A percentile compares a stretch with the other conserved stretches of the same genome.
These are phyloP conservation scores for Hypoxylon lenormandii DNA, from an alignment of 495 filamentous ascomycete genomes.

Conservation along the genomic window DNA sequence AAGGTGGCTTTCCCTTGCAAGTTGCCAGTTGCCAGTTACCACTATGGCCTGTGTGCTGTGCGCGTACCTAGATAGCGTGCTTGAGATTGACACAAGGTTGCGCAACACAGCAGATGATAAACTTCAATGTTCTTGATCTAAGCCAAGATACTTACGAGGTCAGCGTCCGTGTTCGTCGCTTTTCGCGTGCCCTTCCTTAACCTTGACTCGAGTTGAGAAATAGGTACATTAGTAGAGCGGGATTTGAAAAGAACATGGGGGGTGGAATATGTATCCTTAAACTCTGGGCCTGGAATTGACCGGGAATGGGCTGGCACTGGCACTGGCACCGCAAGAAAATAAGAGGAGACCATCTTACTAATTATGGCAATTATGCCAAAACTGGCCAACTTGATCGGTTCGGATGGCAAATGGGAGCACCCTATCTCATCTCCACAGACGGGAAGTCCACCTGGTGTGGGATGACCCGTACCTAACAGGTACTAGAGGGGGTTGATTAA, in stretches of 20 bases:
- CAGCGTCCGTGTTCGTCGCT: constrained; percentile 17
- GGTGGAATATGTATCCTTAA: constrained; percentile 44
- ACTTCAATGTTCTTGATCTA: constrained; percentile 18
- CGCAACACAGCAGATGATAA: constrained; percentile 36
- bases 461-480: constrained; percentile 38
- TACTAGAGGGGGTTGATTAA: constrained; percentile 17
- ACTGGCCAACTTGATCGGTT: constrained; percentile 39
- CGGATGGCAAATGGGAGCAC: constrained; percentile 35
- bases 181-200: constrained; percentile 37
- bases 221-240: constrained; percentile 15
- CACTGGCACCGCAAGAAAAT: too few species aligned
- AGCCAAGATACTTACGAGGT: constrained; percentile 31
- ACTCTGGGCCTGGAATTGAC: too few species aligned
- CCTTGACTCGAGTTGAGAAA: constrained; percentile 23
- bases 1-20: constrained; percentile 18
- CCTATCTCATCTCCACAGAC: constrained; percentile 43
- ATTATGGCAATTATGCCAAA: constrained; percentile 45
- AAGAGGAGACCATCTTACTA: constrained; percentile 40
- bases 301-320: too few species aligned
- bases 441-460: constrained; percentile 48
- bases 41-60: too few species aligned
- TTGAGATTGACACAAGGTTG: constrained; percentile 39
- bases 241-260: constrained; percentile 21
- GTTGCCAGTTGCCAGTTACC: constrained; percentile 15
- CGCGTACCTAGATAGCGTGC: too few species aligned